Conservation (phyloP, 257 asterid species). For the Nicotiana tabacum region DNA sequence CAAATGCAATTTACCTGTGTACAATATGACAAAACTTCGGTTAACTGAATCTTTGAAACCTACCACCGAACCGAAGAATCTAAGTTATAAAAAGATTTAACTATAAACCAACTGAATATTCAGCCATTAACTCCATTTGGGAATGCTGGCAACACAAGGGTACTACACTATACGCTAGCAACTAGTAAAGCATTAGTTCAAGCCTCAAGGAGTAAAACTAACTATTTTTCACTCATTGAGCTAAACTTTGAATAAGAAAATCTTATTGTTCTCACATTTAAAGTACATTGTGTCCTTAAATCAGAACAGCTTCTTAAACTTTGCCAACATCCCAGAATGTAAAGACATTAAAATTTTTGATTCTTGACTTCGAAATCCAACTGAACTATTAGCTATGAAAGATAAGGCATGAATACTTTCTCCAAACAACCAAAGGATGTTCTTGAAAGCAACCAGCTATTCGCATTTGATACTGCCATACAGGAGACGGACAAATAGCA, state of each 20-base stretch:
- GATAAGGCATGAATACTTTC: not conserved
- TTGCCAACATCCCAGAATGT: not conserved
- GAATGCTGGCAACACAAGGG: not conserved
- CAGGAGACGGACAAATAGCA: constrained; percentile 19
- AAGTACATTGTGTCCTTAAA: not conserved
- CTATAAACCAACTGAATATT: no score
- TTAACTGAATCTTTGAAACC: no score
- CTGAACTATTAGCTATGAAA: not conserved
- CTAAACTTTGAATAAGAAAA: not conserved
- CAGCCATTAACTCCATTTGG: no score
- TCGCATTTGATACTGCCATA: constrained; percentile 18
- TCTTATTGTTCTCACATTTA: not conserved
- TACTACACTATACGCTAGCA: not conserved
- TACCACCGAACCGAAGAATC: no score
- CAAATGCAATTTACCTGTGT: no score
- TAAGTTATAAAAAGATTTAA: no score
- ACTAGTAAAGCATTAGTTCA: not conserved
- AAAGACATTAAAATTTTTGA: not conserved
- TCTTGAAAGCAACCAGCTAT: not conserved
- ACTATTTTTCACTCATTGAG: not conserved
- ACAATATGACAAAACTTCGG: no score
- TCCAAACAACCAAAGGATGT: not conserved
- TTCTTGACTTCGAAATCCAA: no score
- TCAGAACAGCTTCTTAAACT: not conserved
- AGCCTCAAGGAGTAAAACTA: not conserved